Conservation (phyloP, 75 land plant species). For the Picea sitchensis region DNA sequence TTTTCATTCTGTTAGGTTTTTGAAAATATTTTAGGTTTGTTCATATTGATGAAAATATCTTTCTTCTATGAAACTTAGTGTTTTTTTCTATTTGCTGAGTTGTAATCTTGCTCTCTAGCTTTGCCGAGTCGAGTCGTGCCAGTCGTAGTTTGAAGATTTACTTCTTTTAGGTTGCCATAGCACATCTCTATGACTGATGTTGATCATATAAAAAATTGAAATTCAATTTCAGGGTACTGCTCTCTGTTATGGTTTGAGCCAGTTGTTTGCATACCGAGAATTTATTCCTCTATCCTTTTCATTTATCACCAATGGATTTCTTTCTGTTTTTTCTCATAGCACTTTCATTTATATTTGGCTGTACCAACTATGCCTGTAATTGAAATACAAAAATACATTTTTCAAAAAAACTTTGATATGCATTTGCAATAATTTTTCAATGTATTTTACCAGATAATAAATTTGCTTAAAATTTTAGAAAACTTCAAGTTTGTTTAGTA, state of each 20-base stretch:
- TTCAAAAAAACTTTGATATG: background rate
- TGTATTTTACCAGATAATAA: too few relatives aligned
- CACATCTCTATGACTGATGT: background rate
- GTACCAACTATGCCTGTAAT: too few relatives aligned
- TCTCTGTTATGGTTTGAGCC: background rate
- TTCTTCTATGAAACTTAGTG: too few relatives aligned
- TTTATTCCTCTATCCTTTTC: background rate
- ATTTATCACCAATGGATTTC: background rate
- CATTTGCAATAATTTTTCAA: too few relatives aligned
- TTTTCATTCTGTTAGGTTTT: background rate
- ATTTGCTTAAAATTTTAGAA: background rate
- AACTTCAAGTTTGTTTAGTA: background rate
- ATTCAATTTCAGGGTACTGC: background rate
- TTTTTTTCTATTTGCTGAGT: too few relatives aligned
- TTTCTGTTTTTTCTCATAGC: background rate
- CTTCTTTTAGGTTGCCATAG: background rate
- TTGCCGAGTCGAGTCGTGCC: background rate
- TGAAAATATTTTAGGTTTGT: background rate
- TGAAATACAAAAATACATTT: background rate
- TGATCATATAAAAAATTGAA: background rate
- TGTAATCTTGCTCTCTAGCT: background rate
- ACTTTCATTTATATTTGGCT: background rate
- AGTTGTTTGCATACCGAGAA: too few relatives aligned
- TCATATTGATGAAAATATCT: background rate
- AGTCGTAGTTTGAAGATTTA: background rate